A percentile compares a stretch with the other conserved stretches of the same genome.
These are phyloP conservation scores for Eimeria falciformis DNA, from an alignment of 169 alveolate species.

Conservation along the genomic window DNA sequence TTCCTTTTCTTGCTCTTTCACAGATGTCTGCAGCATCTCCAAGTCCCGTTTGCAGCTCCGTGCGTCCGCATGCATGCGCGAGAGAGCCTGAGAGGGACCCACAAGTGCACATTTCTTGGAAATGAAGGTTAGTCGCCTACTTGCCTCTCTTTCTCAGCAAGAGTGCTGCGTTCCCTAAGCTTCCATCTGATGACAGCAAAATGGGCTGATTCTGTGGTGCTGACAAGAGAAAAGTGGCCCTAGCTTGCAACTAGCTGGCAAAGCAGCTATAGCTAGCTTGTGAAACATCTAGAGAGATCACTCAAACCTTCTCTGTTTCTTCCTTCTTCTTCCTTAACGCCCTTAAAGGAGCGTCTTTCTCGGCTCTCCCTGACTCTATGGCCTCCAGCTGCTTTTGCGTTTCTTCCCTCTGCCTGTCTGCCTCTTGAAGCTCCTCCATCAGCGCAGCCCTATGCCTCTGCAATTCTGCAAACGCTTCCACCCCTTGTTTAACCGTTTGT, in stretches of 20 bases:
- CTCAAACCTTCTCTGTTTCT: constrained; percentile 50
- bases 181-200: no score
- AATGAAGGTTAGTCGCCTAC: no score
- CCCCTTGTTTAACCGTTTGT: constrained; percentile 42
- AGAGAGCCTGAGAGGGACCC: constrained; percentile 46
- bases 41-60: constrained; percentile 48
- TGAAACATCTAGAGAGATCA: no score
- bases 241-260: no score
- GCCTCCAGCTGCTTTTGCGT: constrained; percentile 28
- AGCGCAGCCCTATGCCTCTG: constrained; percentile 34
- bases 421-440: constrained; percentile 10
- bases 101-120: no score
- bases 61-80: constrained; percentile 54
- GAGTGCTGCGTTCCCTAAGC: no score
- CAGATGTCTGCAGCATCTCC: constrained; percentile 5
- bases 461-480: constrained; percentile 42
- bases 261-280: no score
- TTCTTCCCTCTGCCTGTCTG: constrained; percentile 32
- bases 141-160: no score
- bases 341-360: constrained; percentile 65
- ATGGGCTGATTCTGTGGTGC: no score
- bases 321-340: constrained; percentile 45
- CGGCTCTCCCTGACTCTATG: not conserved
- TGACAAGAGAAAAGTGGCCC: no score
- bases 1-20: constrained; percentile 30